A percentile compares a stretch with the other conserved stretches of the same genome.
phyloP scores from a whole-genome alignment of 2,329 filamentous ascomycete species.

The Triangularia setosa region DNA sequence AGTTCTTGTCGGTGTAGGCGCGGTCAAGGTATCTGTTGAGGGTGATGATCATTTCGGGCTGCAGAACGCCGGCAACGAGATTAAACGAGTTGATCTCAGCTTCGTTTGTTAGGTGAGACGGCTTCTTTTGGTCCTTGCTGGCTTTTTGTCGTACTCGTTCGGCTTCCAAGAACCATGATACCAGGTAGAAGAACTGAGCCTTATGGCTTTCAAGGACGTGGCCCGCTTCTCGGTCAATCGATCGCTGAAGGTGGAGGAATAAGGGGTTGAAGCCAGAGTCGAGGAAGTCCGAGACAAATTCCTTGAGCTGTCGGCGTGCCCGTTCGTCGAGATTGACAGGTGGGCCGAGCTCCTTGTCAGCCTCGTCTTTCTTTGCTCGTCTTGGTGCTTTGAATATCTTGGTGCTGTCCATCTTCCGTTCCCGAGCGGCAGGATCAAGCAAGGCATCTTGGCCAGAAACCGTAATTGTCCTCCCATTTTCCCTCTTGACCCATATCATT shows the following conservation, averaged over 20 bases:
- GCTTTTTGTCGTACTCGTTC: constrained; percentile 68
- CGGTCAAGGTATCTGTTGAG: constrained; percentile 79
- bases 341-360: constrained; percentile 72
- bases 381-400: constrained; percentile 88
- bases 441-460: constrained; percentile 87
- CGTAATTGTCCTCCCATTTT: constrained; percentile 77
- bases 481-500: constrained; percentile 93
- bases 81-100: constrained; percentile 73
- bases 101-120: constrained; percentile 29
- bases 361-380: constrained; percentile 55
- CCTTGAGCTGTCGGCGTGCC: constrained; percentile 72
- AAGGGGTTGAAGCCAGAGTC: constrained; percentile 94
- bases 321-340: constrained; percentile 64
- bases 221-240: constrained; percentile 83
- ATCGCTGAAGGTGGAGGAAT: constrained; percentile 79
- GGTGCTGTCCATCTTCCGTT: constrained; percentile 83
- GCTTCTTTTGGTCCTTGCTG: constrained; percentile 47
- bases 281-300: constrained; percentile 88
- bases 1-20: constrained; percentile 76
- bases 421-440: constrained; percentile 64
- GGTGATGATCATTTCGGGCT: constrained; percentile 91
- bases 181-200: constrained; percentile 86
- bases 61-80: constrained; percentile 82
- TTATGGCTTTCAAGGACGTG: constrained; percentile 73
- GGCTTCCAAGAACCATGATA: constrained; percentile 88